phyloP scores from a whole-genome alignment of 805 yeast genomes.

The Geotrichum ghanense region DNA sequence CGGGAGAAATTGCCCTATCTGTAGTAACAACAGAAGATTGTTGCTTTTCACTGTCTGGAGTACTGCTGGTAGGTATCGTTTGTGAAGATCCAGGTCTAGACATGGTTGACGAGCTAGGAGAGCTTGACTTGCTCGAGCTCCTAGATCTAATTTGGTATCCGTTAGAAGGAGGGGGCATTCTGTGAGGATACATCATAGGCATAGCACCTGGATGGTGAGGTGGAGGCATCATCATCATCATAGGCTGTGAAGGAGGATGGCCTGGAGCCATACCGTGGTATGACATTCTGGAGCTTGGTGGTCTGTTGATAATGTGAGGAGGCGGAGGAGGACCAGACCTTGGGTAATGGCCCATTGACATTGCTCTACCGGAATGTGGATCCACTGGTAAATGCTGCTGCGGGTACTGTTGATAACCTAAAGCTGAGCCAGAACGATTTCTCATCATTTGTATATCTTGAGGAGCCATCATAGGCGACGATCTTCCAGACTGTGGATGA shows the following conservation, averaged over 20 bases:
- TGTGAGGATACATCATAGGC: neutral
- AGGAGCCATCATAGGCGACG: neutral
- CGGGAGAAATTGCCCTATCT: neutral
- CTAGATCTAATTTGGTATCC: neutral
- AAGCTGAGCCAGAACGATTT: neutral
- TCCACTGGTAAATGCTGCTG: neutral
- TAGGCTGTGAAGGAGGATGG: neutral
- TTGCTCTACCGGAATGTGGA: neutral
- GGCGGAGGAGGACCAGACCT: neutral
- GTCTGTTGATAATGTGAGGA: neutral
- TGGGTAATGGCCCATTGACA: neutral
- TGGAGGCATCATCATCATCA: neutral
- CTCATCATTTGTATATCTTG: neutral
- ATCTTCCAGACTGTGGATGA: neutral
- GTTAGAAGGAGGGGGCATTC: neutral
- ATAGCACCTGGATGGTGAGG: neutral
- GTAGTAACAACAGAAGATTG: too few species aligned
- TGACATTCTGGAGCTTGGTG: neutral
- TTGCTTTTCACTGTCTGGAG: too few species aligned
- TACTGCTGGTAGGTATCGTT: neutral
- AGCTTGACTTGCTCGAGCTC: neutral
- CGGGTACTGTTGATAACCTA: neutral
- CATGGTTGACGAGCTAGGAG: neutral
- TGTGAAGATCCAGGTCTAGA: neutral
- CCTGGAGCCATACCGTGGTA: neutral